Evolutionary conservation across 2,329 filamentous ascomycete species (phyloP).

Genomic region (Chrysoporthe cubensis): DNA sequence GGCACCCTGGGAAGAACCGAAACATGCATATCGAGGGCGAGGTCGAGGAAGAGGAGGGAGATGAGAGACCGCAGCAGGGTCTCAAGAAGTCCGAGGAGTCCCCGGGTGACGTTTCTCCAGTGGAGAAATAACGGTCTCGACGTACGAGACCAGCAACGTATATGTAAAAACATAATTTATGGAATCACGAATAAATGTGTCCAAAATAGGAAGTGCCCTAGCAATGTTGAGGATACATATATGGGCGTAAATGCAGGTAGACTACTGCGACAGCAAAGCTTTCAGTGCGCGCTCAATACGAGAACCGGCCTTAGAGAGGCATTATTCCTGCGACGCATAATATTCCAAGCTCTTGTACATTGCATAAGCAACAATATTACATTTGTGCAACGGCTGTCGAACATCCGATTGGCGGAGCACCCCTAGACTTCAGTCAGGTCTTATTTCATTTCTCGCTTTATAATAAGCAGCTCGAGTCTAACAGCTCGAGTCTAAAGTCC

Average conservation of each 20-base stretch:
- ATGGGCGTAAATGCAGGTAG: too few relatives aligned
- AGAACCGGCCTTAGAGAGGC: too few relatives aligned
- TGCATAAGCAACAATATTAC: not conserved
- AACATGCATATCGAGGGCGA: conserved; percentile 24
- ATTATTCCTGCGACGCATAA: too few relatives aligned
- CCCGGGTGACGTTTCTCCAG: not conserved
- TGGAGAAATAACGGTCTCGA: not conserved
- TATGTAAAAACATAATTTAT: not conserved
- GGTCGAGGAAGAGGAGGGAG: conserved; percentile 5
- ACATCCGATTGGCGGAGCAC: not conserved
- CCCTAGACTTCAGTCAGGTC: not conserved
- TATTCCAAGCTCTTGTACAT: too few relatives aligned
- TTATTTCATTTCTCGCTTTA: not conserved
- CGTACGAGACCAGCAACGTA: not conserved
- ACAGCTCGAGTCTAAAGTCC: not conserved
- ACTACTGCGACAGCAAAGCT: too few relatives aligned
- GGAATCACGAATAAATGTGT: not conserved
- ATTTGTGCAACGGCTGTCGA: not conserved
- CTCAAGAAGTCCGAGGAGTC: not conserved
- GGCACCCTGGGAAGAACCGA: conserved; percentile 35
- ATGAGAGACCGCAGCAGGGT: not conserved
- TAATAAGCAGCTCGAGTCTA: not conserved
- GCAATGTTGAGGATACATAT: not conserved
- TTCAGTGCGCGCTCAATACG: too few relatives aligned
- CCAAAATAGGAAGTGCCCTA: too few relatives aligned